Base-by-base conservation (phyloP, 129 eudicot species). In the Kitagawia praeruptora region DNA sequence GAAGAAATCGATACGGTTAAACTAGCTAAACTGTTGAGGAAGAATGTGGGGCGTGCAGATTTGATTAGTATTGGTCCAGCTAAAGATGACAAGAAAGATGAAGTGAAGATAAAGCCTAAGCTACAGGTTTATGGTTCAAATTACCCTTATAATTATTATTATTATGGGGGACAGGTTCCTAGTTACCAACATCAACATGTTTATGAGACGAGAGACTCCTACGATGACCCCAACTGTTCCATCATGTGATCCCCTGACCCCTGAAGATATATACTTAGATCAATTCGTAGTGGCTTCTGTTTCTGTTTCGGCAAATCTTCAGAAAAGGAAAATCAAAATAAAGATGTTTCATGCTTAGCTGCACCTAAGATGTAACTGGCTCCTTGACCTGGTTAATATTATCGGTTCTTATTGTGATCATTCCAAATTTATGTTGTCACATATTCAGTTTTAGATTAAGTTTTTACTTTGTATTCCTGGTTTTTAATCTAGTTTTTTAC, bases 11-110 rank as follows among this genome's bases (percentile, higher is more conserved):
- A 84, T 40, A 21, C 84, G 2, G 84, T 71, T 15, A 48, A 18
- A 19, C 69, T 84, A 0, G 81, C 87, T 3, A 78, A n/a, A 19
- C 9, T 14, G 45, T 74, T 84, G 31, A 80, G 87, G 84, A 84
- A 81, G 79, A 76, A 77, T 3, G 56, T 84, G 78, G 87, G 81
- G 5, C 54, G 39, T 38, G 81, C 84, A 31, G 84, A 77, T 74
- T 61, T 84, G 28, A 54, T 84, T 31, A 84, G 84, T 45, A 84
- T 84, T 11, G 45, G 56, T 34, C 79, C 83, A 0, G 84, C 21
- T 25, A 75, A 44, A 49, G 77, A 34, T 19, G 76, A 83, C 39
- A 79, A 83, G n/a, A 44, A 61, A 19, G 70, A 79, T 38, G 74
- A 80, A 25, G 45, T 73, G 18, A 71, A 42, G 19, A 5, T 39